Conservation (phyloP, 176 grass and related monocot species). For the Aegilops bicornis region DNA sequence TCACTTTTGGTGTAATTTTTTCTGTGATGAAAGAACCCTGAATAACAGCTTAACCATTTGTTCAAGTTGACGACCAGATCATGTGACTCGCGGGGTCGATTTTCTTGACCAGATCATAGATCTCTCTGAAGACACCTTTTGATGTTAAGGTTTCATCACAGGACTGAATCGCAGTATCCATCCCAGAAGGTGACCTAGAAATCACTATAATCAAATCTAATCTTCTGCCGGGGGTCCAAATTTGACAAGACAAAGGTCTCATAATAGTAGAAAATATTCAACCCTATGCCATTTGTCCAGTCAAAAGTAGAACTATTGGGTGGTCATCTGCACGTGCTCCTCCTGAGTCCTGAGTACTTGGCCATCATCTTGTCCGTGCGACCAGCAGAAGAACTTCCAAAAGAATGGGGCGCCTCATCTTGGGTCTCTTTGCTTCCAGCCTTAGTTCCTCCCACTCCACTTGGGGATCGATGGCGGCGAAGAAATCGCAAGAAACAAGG, state of each 20-base stretch:
- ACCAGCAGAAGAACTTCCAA: conserved; percentile 1
- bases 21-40: neutral
- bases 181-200: neutral
- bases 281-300: conserved; percentile 7
- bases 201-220: neutral
- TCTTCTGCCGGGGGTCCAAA: neutral
- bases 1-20: neutral
- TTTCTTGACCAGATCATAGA: neutral
- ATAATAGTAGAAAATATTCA: conserved; percentile 10
- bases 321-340: conserved; percentile 18
- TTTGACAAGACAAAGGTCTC: neutral
- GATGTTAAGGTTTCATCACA: neutral
- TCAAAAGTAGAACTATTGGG: conserved; percentile 27
- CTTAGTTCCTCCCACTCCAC: conserved; percentile 20
- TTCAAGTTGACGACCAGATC: neutral
- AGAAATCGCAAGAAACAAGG: conserved; percentile 2
- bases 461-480: conserved; percentile 7
- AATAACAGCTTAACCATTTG: neutral
- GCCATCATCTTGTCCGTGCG: conserved; percentile 6
- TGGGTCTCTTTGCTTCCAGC: conserved; percentile 26
- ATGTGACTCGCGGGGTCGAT: neutral
- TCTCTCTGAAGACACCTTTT: neutral
- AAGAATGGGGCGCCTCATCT: neutral
- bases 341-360: neutral
- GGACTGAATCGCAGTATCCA: neutral